Evolutionary conservation across 2,329 filamentous ascomycete species (phyloP).

Genomic region (Trichoderma endophyticum): DNA sequence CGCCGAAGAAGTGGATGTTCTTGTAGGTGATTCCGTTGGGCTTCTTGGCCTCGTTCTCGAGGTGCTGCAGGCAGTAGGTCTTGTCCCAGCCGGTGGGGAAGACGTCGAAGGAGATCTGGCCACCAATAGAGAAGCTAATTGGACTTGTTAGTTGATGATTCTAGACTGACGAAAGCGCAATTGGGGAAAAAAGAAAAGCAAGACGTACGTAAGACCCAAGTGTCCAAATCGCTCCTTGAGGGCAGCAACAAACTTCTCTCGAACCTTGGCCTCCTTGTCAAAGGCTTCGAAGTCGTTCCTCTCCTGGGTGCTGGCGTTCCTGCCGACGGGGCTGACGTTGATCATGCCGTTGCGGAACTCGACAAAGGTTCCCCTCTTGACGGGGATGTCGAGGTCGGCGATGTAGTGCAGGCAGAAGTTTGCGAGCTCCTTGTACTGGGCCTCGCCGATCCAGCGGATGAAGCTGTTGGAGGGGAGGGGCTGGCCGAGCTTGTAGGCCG

Average conservation of each 20-base stretch:
- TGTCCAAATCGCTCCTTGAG: slow-evolving; percentile 80
- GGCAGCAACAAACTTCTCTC: slow-evolving; percentile 70
- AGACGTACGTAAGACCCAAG: slow-evolving; percentile 74
- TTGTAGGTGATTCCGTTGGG: slow-evolving; percentile 72
- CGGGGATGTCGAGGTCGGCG: slow-evolving; percentile 76
- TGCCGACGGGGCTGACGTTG: slow-evolving; percentile 78
- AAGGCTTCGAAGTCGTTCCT: slow-evolving; percentile 77
- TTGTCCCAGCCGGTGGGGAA: slow-evolving; percentile 98
- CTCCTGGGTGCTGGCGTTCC: slow-evolving; percentile 80
- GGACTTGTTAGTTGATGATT: not conserved
- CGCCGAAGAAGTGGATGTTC: slow-evolving; percentile 95
- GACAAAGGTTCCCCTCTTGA: slow-evolving; percentile 81
- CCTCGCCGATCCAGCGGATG: slow-evolving; percentile 88
- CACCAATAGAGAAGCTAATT: slow-evolving; percentile 84
- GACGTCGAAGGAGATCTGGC: slow-evolving; percentile 97
- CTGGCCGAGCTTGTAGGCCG: slow-evolving; percentile 79
- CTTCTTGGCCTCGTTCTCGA: slow-evolving; percentile 74
- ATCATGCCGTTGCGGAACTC: slow-evolving; percentile 93
- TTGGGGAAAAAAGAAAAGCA: not conserved
- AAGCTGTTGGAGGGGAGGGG: slow-evolving; percentile 77
- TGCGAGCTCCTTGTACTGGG: slow-evolving; percentile 72
- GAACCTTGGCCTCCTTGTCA: slow-evolving; percentile 73
- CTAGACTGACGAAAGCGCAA: not conserved
- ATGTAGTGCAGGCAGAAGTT: slow-evolving; percentile 78
- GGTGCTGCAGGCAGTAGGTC: slow-evolving; percentile 88